phyloP scores from a whole-genome alignment of 2,329 filamentous ascomycete species.

The Ophiostoma ips region DNA sequence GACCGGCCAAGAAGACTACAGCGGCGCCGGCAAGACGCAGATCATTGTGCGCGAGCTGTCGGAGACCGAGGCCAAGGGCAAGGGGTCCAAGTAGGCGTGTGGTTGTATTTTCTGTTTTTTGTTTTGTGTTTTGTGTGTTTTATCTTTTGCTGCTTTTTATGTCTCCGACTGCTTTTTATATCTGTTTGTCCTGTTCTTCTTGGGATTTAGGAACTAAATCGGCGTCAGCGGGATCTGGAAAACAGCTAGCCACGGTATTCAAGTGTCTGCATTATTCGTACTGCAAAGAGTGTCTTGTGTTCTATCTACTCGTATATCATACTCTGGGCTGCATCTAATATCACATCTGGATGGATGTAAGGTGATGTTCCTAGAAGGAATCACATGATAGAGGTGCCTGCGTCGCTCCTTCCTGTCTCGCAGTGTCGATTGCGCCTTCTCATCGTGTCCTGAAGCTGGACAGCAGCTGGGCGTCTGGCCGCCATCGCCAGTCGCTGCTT shows the following conservation, averaged over 20 bases:
- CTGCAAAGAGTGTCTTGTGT: too few relatives aligned
- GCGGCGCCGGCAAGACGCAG: constrained; percentile 56
- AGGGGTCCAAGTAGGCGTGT: constrained; percentile 48
- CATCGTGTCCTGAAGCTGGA: too few relatives aligned
- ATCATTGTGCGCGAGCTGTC: constrained; percentile 73
- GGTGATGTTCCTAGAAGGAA: background rate
- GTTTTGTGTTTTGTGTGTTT: background rate
- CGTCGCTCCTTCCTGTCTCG: background rate
- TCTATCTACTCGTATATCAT: too few relatives aligned
- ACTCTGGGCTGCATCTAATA: background rate
- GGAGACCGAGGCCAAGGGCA: constrained; percentile 79
- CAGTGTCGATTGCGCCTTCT: background rate
- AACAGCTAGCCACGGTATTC: constrained; percentile 1
- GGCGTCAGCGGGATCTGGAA: constrained; percentile 7
- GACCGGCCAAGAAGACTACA: constrained; percentile 68
- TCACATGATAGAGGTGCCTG: background rate
- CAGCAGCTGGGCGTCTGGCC: too few relatives aligned
- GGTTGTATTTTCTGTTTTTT: background rate
- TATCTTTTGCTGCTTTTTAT: background rate
- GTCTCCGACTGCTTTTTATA: background rate
- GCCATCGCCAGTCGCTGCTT: background rate
- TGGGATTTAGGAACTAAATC: constrained; percentile 3
- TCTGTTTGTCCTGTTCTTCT: background rate
- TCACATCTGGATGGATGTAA: background rate
- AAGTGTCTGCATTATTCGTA: background rate